phyloP scores from a whole-genome alignment of 345 rosid species.

The Physaria fendleri region DNA sequence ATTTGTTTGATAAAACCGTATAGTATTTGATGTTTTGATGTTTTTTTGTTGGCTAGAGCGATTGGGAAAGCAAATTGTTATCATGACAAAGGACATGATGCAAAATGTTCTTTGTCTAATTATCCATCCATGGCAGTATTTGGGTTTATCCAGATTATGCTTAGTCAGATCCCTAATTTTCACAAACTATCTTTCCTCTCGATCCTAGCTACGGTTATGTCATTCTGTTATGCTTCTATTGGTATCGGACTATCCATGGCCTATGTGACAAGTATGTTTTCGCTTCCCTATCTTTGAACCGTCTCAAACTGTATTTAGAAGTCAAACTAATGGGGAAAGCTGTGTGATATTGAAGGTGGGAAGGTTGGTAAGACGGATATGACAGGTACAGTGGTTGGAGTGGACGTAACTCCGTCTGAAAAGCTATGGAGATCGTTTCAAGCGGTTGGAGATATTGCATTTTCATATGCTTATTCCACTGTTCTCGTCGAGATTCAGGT shows the following conservation, averaged over 20 bases:
- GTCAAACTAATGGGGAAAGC: background rate
- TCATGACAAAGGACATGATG: slow-evolving; percentile 56
- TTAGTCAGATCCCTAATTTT: slow-evolving; percentile 81
- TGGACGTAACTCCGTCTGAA: slow-evolving; percentile 57
- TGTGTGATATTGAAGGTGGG: slow-evolving; percentile 31
- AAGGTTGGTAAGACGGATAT: slow-evolving; percentile 36
- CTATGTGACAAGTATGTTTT: slow-evolving; percentile 24
- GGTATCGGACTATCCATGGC: slow-evolving; percentile 83
- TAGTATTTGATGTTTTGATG: no score
- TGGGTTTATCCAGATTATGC: slow-evolving; percentile 49
- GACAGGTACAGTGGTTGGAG: slow-evolving; percentile 53
- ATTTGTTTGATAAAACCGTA: background rate
- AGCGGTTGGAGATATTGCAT: slow-evolving; percentile 81
- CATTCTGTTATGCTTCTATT: slow-evolving; percentile 66
- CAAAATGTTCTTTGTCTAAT: slow-evolving; percentile 42
- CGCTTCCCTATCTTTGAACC: background rate
- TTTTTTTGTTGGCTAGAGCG: slow-evolving; percentile 46
- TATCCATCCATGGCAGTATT: slow-evolving; percentile 59
- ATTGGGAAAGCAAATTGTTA: slow-evolving; percentile 60
- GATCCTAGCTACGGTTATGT: slow-evolving; percentile 76
- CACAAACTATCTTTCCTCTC: slow-evolving; percentile 88
- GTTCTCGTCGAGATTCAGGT: slow-evolving; percentile 88
- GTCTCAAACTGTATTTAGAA: background rate
- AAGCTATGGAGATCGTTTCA: slow-evolving; percentile 73
- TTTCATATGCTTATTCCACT: slow-evolving; percentile 66